Base-by-base conservation (phyloP, 2,329 filamentous ascomycete species). In the Onygenales sp. region DNA sequence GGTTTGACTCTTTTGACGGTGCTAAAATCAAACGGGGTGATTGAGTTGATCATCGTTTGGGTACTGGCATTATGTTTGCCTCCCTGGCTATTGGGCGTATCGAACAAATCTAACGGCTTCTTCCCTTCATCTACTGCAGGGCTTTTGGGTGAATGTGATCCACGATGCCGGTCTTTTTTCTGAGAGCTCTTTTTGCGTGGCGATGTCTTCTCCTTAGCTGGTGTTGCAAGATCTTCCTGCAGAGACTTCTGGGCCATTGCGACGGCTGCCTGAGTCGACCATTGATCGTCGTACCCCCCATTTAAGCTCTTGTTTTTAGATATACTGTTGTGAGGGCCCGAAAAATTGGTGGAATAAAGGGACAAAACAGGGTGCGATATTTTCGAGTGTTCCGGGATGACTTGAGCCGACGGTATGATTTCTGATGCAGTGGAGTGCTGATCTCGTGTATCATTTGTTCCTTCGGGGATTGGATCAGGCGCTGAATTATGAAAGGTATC, bases 251-350 rank as follows among this genome's bases (percentile, higher is more conserved):
- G 70, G 6, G 70, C 70, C 40, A 66, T 64, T 2, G 65, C 54
- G 27, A 72, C 55, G 13, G 70, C 70, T 27, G 67, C 68, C 53
- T 73, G 71, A 0, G 71, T 73, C 0, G 70, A 72, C 31, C 72
- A 59, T 10, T 69, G 62, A 4, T 61, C 58, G 36, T 70, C 69
- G 4, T 59, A 59, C 45, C 61, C 64, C 21, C 54, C 60, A 33
- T 63, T 58, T 6, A 27, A 33, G n/a, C 31, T 34, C 17, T 56
- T 55, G 11, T 57, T 56, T 33, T 58, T 36, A 9, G 59, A 60
- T 3, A 60, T 52, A 43, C 59, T 54, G 33, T 49, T 58, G 49
- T 65, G 66, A 7, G 61, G 63, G 36, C 67, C 55, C 14, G 64
- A 62, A 10, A 59, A 46, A 21, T 57, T 49, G 4, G 70, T 72